Percentiles rank a stretch among this genome's conserved stretches.
These are phyloP conservation scores for Rubia peregrina DNA, from an alignment of 305 asterid species.

Conservation along the genomic window DNA sequence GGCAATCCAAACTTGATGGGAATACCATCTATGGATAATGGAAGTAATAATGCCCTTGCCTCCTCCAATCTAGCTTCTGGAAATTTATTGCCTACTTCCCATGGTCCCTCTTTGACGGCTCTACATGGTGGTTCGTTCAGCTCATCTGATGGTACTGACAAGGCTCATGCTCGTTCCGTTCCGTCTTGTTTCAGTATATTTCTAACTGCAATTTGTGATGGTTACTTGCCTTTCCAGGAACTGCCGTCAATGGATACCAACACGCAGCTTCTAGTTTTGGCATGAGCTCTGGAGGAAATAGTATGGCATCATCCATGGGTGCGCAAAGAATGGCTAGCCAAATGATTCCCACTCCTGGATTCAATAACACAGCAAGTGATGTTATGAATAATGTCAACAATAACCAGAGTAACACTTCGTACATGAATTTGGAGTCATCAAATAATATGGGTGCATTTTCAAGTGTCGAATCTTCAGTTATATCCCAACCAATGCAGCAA, in stretches of 20 bases:
- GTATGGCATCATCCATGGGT: constrained; percentile 49
- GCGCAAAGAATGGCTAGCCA: constrained; percentile 70
- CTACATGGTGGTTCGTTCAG: constrained; percentile 51
- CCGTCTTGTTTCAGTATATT: constrained; percentile 16
- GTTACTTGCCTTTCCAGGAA: constrained; percentile 41
- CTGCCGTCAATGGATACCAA: constrained; percentile 56
- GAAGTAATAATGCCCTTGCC: constrained; percentile 38
- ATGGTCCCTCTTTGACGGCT: constrained; percentile 47
- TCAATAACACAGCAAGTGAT: constrained; percentile 41
- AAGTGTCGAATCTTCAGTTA: constrained; percentile 48
- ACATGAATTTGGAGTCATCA: constrained; percentile 53
- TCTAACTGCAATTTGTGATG: constrained; percentile 22
- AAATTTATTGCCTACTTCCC: constrained; percentile 46
- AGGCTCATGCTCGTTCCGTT: constrained; percentile 13
- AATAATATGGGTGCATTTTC: constrained; percentile 47
- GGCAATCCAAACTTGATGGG: constrained; percentile 50
- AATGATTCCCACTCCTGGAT: constrained; percentile 98
- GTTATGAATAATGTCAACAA: constrained; percentile 38
- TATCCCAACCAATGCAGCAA: constrained; percentile 65
- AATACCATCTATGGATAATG: constrained; percentile 49
- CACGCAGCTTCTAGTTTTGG: constrained; percentile 55
- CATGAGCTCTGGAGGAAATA: constrained; percentile 53
- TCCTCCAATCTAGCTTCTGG: constrained; percentile 58
- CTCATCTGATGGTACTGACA: constrained; percentile 44
- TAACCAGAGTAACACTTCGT: constrained; percentile 41